Evolutionary conservation across 768 basidiomycete species (phyloP), one percentile per base, ranked within the genome.

Genomic region (Macrolepiota dolichaula): DNA sequence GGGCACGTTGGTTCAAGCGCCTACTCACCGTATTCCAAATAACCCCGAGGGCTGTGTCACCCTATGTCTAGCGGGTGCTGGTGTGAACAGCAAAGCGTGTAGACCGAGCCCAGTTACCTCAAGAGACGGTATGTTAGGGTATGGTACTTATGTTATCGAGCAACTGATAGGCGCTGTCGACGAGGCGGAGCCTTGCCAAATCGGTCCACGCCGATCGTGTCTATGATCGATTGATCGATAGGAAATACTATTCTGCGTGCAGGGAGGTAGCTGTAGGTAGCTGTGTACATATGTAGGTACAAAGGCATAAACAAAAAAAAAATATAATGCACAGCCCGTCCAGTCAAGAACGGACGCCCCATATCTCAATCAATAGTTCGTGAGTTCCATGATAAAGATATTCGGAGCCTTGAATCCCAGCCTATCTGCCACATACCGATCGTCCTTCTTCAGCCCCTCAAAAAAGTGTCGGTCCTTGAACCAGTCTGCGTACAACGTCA

Each of bases 331-430:
- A 46, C n/a, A n/a, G n/a, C n/a, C n/a, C n/a, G n/a, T 44, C 2
- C n/a, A 24, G 19, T 49, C 47, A 49, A 47, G 7, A 25, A 24
- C 47, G 24, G 25, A 24, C 12, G 47, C 47, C 3, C 12, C 13
- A 11, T 3, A 12, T n/a, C n/a, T 3, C 40, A 13, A 49, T 49
- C 52, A 61, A 35, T 32, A 54, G 29, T 47, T 49, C 25, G 59
- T 76, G 42, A 90, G 64, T 57, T 81, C 79, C 87, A 93, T 85
- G 40, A 92, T 78, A 69, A 91, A 91, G 40, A 92, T 82, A 68
- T 94, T 93, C 5, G 91, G 85, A 2, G 92, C 92, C 57, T 79
- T 81, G 73, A 84, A 94, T 1, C 92, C 92, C 29, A 94, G 82
- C 5, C 90, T 81, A 9, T 76, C 69, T 27, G 73, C 65, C 1